These are phyloP conservation scores for Yamadazyma kanchanaburiensis DNA, from an alignment of 1,139 yeast genomes.

Conservation along the genomic window DNA sequence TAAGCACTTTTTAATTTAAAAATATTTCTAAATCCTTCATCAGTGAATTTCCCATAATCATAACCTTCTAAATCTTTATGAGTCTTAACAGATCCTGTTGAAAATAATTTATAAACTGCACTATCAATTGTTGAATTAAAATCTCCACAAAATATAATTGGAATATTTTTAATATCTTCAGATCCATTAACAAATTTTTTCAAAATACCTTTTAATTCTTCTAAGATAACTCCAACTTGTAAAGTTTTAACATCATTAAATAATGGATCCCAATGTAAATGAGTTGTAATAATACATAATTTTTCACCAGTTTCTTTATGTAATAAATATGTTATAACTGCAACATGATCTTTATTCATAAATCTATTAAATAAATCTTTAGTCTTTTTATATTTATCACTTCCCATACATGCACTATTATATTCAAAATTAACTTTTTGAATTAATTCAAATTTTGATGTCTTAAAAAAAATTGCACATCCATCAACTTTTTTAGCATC, in stretches of 20 bases:
- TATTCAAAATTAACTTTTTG: conserved; percentile 80
- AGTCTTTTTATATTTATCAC: conserved; percentile 86
- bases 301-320: conserved; percentile 70
- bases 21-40: conserved; percentile 80
- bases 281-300: conserved; percentile 81
- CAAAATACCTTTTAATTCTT: conserved; percentile 69
- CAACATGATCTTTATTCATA: conserved; percentile 93
- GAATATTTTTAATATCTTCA: conserved; percentile 62
- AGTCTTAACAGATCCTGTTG: conserved; percentile 69
- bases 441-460: conserved; percentile 62
- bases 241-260: conserved; percentile 94
- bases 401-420: conserved; percentile 82
- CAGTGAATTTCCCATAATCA: conserved; percentile 89
- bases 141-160: conserved; percentile 89
- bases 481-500: conserved; percentile 95
- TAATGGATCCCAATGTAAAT: conserved; percentile 98
- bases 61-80: conserved; percentile 83
- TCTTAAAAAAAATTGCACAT: conserved; percentile 86
- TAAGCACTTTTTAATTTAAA: conserved; percentile 86
- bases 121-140: conserved; percentile 84
- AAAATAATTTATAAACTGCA: conserved; percentile 88
- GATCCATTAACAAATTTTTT: conserved; percentile 49
- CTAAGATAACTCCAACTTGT: conserved; percentile 89
- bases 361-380: conserved; percentile 94
- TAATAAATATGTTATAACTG: conserved; percentile 75